Conservation (phyloP, 352 stramenopile species). For the Phytophthora sp. region DNA sequence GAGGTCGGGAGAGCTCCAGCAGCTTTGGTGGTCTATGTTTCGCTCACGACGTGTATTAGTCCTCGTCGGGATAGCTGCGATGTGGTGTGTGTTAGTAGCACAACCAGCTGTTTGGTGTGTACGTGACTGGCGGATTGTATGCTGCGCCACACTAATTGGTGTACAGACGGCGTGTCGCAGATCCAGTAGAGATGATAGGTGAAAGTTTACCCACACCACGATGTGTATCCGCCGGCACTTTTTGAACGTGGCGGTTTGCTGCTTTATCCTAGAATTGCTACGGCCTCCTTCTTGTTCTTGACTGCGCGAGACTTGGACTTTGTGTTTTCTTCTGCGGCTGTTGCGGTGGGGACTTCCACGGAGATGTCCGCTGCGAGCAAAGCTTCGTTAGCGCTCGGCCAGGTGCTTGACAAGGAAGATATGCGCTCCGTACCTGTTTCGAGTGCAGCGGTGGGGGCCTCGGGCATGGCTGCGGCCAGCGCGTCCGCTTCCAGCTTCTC, state of each 20-base stretch:
- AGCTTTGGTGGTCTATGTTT: too few species aligned
- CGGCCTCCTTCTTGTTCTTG: slow-evolving; percentile 33
- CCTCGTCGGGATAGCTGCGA: too few species aligned
- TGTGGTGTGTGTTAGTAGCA: neutral
- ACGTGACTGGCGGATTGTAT: slow-evolving; percentile 3
- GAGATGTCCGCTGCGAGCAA: slow-evolving; percentile 13
- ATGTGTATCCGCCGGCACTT: neutral
- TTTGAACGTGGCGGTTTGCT: neutral
- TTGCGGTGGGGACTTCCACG: slow-evolving; percentile 3
- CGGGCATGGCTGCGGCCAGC: slow-evolving; percentile 62
- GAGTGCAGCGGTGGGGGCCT: slow-evolving; percentile 52
- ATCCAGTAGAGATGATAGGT: slow-evolving; percentile 18
- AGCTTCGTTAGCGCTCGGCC: too few species aligned
- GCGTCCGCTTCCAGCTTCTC: slow-evolving; percentile 69
- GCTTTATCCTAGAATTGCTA: slow-evolving; percentile 42
- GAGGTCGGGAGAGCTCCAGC: too few species aligned
- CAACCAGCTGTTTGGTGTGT: slow-evolving; percentile 15
- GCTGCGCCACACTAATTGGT: slow-evolving; percentile 20
- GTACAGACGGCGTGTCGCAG: slow-evolving; percentile 7
- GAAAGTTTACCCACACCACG: slow-evolving; percentile 9
- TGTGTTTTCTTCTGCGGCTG: slow-evolving; percentile 15
- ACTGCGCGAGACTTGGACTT: slow-evolving; percentile 15
- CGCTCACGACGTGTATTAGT: too few species aligned
- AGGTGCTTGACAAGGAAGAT: too few species aligned
- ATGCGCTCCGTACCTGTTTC: slow-evolving; percentile 42